Conservation (phyloP, 1,284 basidiomycete species). For the Ceratobasidium sp. region DNA sequence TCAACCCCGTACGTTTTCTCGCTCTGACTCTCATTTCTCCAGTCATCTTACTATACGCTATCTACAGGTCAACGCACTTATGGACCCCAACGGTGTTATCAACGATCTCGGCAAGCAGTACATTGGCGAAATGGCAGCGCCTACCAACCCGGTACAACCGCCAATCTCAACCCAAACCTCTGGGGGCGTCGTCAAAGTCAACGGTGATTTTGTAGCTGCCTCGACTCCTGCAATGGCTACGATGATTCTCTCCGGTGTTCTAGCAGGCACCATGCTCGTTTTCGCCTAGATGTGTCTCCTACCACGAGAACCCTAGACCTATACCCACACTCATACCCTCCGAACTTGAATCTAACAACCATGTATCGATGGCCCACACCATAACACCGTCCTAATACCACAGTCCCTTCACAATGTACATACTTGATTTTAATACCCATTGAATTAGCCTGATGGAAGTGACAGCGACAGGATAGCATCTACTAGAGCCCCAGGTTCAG, state of each 20-base stretch:
- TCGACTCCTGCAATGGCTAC: background rate
- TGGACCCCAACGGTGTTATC: constrained; percentile 32
- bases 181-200: constrained; percentile 11
- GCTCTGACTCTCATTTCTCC: background rate
- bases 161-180: too few relatives aligned
- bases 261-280: background rate
- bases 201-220: background rate
- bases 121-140: constrained; percentile 18
- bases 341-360: background rate
- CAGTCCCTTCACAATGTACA: background rate
- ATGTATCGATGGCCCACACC: constrained; percentile 12
- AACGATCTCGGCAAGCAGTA: constrained; percentile 43
- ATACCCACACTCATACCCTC: constrained; percentile 6
- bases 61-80: constrained; percentile 38
- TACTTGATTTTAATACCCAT: constrained; percentile 17
- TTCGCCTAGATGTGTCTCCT: background rate
- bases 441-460: constrained; percentile 15
- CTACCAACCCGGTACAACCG: constrained; percentile 19
- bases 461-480: constrained; percentile 53
- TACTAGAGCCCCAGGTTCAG: constrained; percentile 64
- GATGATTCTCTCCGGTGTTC: background rate
- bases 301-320: background rate
- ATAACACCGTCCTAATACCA: constrained; percentile 2
- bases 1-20: constrained; percentile 31
- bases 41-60: background rate